Base-by-base conservation (phyloP, 2,329 filamentous ascomycete species). In the Penicillium fuscoglaucum region DNA sequence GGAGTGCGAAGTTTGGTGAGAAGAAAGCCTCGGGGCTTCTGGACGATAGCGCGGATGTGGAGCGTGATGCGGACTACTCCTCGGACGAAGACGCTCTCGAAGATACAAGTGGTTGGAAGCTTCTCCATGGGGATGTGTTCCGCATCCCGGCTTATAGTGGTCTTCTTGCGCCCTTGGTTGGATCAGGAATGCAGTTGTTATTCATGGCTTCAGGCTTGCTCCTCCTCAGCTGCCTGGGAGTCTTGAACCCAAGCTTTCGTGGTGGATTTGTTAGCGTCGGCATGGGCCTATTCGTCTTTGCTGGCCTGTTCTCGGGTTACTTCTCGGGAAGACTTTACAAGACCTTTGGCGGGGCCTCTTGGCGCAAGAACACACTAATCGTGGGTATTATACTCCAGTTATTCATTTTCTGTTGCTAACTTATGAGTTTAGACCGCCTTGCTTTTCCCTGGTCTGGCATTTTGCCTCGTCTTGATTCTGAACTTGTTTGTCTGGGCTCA, bases 401-500 rank as follows among this genome's bases (percentile, higher is more conserved):
- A 4, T 29, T 35, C 28, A 57, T n/a, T 19, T 17, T 17, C 44
- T 24, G 26, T 59, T 59, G 46, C 66, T 69, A 61, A 68, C 52
- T 40, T 21, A 39, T 13, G 15, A 29, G 4, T 58, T 3, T 63
- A 81, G 70, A 96, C 91, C 4, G 90, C 90, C 0, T 79, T 88
- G 10, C 81, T 96, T 3, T 90, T 96, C 70, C 91, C 91, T 0
- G 91, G 91, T 1, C 81, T 95, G 6, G 78, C 90, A 0, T 96
- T 96, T 70, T 80, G 82, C 9, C 81, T 90, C 31, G 78, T 93
- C 37, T 91, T 96, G 75, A 82, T 93, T 50, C 82, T 96, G 59
- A 96, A 96, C 72, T 81, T 96, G 10, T 96, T 96, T 71, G 90
- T 95, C 58, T 96, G 91, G 91, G 88, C 90, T 0, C 90, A 96